Percentiles rank a stretch among this genome's conserved stretches.
These are phyloP conservation scores for Wakefieldia striispora DNA, from an alignment of 768 basidiomycete species.

Conservation along the genomic window DNA sequence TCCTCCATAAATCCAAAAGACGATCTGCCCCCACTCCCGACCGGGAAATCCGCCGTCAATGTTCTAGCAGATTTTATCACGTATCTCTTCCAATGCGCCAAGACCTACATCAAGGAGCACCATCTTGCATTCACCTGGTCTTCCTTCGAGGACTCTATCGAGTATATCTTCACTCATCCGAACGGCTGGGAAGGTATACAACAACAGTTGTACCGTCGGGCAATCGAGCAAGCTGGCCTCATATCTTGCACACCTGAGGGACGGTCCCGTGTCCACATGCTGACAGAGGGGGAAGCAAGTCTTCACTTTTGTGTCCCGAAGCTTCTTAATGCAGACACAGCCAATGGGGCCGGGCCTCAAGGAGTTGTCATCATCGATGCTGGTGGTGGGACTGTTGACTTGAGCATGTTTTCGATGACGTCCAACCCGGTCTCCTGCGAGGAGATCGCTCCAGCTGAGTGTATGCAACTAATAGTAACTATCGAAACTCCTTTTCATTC, in stretches of 20 bases:
- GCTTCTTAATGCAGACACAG: conserved; percentile 16
- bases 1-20: conserved; percentile 19
- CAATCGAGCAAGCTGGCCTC: conserved; percentile 19
- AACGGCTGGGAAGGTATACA: conserved; percentile 30
- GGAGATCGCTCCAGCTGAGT: conserved; percentile 32
- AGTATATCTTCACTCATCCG: conserved; percentile 25
- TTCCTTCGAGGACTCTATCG: conserved; percentile 10
- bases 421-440: conserved; percentile 26
- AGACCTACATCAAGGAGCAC: conserved; percentile 12
- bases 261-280: conserved; percentile 14
- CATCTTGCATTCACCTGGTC: conserved; percentile 18
- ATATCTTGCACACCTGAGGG: conserved; percentile 13
- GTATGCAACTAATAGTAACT: conserved; percentile 1
- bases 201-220: conserved; percentile 22
- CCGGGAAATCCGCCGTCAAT: conserved; percentile 12
- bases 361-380: conserved; percentile 42
- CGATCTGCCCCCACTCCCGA: conserved; percentile 32
- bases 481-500: not conserved
- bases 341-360: conserved; percentile 19
- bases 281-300: conserved; percentile 22
- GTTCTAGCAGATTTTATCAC: conserved; percentile 24
- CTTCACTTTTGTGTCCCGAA: conserved; percentile 39
- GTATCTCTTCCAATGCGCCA: conserved; percentile 16
- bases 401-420: conserved; percentile 35
- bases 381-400: conserved; percentile 38